These are phyloP conservation scores for Hypoxylon rickii DNA, from an alignment of 495 filamentous ascomycete species.

Conservation along the genomic window DNA sequence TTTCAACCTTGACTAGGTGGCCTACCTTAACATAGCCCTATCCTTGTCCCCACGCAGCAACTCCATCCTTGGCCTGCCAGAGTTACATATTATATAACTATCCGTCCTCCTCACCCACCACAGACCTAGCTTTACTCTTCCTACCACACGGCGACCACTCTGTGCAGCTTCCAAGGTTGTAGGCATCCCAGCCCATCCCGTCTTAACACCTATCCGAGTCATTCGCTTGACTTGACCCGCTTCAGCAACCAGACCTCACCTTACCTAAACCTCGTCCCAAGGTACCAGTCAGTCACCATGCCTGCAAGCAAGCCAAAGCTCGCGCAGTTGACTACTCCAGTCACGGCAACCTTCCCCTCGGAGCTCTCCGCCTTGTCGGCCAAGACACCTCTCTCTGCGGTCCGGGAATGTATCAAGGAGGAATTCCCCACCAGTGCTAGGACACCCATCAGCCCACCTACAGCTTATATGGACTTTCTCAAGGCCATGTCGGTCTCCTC, in stretches of 20 bases:
- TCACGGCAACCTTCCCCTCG: conserved; percentile 76
- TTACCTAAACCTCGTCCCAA: conserved; percentile 16
- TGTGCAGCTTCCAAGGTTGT: conserved; percentile 46
- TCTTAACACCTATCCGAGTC: conserved; percentile 41
- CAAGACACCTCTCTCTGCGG: conserved; percentile 57
- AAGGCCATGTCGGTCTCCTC: conserved; percentile 67
- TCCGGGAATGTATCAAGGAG: conserved; percentile 49
- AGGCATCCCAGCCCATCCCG: conserved; percentile 37
- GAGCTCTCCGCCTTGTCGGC: conserved; percentile 61
- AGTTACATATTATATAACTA: conserved; percentile 49
- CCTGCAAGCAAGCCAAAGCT: conserved; percentile 66
- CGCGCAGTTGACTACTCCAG: conserved; percentile 75
- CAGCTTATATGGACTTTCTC: conserved; percentile 90
- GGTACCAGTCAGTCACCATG: conserved; percentile 54
- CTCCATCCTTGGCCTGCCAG: conserved; percentile 27
- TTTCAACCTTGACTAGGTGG: conserved; percentile 34
- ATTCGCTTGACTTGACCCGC: conserved; percentile 47
- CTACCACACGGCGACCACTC: conserved; percentile 46
- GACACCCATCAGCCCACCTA: conserved; percentile 91
- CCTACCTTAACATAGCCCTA: conserved; percentile 16
- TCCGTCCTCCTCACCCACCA: conserved; percentile 42
- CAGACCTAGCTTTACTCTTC: conserved; percentile 42
- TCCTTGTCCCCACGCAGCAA: conserved; percentile 36
- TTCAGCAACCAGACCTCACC: conserved; percentile 13
- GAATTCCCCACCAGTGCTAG: conserved; percentile 48